phyloP scores from a whole-genome alignment of 2,329 filamentous ascomycete species.

The Hymenoscyphus scutula region DNA sequence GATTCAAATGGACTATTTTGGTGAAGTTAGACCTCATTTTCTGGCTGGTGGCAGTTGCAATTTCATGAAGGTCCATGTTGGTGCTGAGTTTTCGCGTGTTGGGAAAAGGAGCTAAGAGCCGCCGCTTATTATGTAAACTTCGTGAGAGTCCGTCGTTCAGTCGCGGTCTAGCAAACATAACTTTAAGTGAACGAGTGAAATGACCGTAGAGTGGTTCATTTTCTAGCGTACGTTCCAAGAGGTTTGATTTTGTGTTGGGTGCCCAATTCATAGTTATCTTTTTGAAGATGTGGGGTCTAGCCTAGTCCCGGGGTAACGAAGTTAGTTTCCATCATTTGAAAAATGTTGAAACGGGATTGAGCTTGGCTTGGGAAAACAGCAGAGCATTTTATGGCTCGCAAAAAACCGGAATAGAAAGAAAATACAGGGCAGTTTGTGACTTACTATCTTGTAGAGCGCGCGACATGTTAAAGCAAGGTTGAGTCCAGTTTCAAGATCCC shows the following conservation, averaged over 20 bases:
- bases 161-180: not conserved
- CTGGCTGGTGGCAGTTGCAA: not conserved
- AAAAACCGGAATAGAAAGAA: too few species aligned
- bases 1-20: not conserved
- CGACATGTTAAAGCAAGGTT: not conserved
- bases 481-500: not conserved
- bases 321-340: too few species aligned
- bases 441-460: not conserved
- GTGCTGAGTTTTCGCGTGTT: not conserved
- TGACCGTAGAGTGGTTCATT: not conserved
- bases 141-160: not conserved
- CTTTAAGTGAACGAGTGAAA: not conserved
- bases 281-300: not conserved
- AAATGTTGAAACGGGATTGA: too few species aligned
- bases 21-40: not conserved
- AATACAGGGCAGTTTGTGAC: too few species aligned
- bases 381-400: too few species aligned
- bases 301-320: not conserved
- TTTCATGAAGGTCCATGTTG: not conserved
- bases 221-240: not conserved
- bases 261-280: not conserved
- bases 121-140: not conserved
- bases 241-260: not conserved
- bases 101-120: not conserved
- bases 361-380: too few species aligned